These are phyloP conservation scores for Tolypocladium nubicola DNA, from an alignment of 2,329 filamentous ascomycete genomes.

Conservation along the genomic window DNA sequence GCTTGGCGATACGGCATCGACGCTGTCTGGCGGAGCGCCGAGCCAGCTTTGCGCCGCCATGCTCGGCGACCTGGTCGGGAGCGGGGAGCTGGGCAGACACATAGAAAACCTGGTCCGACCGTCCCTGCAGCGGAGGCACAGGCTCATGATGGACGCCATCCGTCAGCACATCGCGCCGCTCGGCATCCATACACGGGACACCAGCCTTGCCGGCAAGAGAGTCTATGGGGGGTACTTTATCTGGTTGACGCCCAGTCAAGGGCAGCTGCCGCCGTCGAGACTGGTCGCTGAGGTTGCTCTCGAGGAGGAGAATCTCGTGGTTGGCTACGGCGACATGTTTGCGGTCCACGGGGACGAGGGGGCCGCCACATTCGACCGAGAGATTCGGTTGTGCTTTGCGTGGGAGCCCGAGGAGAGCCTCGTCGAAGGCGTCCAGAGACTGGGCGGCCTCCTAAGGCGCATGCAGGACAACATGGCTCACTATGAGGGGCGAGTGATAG, in stretches of 20 bases:
- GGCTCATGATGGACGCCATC: constrained; percentile 47
- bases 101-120: constrained; percentile 32
- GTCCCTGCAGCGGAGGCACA: constrained; percentile 33
- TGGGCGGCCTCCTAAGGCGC: constrained; percentile 36
- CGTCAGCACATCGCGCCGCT: constrained; percentile 48
- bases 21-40: constrained; percentile 46
- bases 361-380: constrained; percentile 43
- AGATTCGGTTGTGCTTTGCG: constrained; percentile 58
- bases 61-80: constrained; percentile 35
- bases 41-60: constrained; percentile 43
- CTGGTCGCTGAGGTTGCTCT: constrained; percentile 47
- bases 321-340: constrained; percentile 62
- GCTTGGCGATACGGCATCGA: constrained; percentile 40
- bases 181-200: constrained; percentile 37
- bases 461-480: constrained; percentile 17
- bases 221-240: constrained; percentile 77
- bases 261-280: constrained; percentile 35
- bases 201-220: constrained; percentile 26
- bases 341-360: constrained; percentile 49
- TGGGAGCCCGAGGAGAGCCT: constrained; percentile 60
- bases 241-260: constrained; percentile 57
- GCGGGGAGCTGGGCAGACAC: constrained; percentile 32
- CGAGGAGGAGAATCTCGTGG: constrained; percentile 52
- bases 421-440: constrained; percentile 54
- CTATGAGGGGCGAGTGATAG: constrained; percentile 11